phyloP scores from a whole-genome alignment of 1,284 basidiomycete genomes.

The Moesziomyces parantarcticus region DNA sequence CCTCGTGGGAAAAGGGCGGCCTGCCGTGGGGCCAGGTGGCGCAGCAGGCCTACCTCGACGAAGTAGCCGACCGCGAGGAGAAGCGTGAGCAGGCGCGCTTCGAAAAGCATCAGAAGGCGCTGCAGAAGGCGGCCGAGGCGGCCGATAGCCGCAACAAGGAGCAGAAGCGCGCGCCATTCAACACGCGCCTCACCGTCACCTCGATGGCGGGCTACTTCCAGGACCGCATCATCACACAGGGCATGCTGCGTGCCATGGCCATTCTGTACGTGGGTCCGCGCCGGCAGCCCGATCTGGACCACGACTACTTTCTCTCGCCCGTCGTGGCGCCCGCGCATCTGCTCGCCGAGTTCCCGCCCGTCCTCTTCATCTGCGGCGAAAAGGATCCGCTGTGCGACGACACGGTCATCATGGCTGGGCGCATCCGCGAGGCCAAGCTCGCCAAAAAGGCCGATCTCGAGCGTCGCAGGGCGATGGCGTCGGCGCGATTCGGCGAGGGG shows the following conservation, averaged over 20 bases:
- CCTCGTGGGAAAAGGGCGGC: conserved; percentile 38
- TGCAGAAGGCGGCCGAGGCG: conserved; percentile 42
- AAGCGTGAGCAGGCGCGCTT: conserved; percentile 29
- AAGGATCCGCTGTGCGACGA: conserved; percentile 87
- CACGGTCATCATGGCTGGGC: conserved; percentile 86
- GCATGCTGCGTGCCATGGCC: conserved; percentile 91
- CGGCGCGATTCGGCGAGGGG: conserved; percentile 69
- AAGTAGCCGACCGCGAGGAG: conserved; percentile 35
- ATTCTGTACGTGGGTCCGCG: conserved; percentile 94
- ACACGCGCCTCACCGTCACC: conserved; percentile 92
- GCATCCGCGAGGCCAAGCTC: conserved; percentile 85
- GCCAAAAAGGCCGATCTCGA: conserved; percentile 75
- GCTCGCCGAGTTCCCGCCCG: conserved; percentile 90
- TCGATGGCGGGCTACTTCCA: conserved; percentile 78
- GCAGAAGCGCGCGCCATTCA: conserved; percentile 70
- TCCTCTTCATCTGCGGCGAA: conserved; percentile 77
- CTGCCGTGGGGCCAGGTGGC: conserved; percentile 45
- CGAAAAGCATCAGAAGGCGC: conserved; percentile 39
- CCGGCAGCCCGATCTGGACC: conserved; percentile 89
- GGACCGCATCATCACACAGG: conserved; percentile 60
- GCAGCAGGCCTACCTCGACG: conserved; percentile 26
- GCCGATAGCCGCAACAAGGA: conserved; percentile 42
- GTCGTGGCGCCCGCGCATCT: conserved; percentile 85
- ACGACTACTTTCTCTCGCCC: conserved; percentile 94
- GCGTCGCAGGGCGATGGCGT: conserved; percentile 62